These are phyloP conservation scores for Abelmoschus esculentus DNA, from an alignment of 345 rosid genomes.

Conservation along the genomic window DNA sequence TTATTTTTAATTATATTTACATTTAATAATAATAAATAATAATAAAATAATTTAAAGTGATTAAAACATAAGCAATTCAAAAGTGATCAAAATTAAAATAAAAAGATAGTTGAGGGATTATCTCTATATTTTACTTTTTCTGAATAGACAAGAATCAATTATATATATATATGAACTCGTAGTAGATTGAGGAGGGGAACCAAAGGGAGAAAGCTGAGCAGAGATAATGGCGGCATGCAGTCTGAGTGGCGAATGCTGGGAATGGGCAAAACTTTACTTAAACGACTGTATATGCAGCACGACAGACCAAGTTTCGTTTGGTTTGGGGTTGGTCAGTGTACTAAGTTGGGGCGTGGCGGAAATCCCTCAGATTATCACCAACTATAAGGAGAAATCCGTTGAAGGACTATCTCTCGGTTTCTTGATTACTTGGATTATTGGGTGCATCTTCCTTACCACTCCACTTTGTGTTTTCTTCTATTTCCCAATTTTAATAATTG, in stretches of 20 bases:
- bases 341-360: conserved; percentile 79
- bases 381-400: conserved; percentile 54
- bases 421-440: conserved; percentile 70
- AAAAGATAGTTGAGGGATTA: too few species aligned
- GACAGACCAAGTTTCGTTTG: conserved; percentile 43
- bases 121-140: too few species aligned
- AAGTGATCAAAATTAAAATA: too few species aligned
- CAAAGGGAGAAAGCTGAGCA: neutral
- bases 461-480: neutral
- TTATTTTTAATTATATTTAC: too few species aligned
- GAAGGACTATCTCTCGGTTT: conserved; percentile 77
- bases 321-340: conserved; percentile 60
- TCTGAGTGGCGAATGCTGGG: conserved; percentile 27
- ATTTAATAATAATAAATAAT: too few species aligned
- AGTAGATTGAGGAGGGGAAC: neutral
- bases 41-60: too few species aligned
- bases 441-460: conserved; percentile 28
- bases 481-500: neutral
- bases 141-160: too few species aligned
- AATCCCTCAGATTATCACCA: conserved; percentile 74
- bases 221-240: conserved; percentile 3
- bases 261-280: conserved; percentile 39
- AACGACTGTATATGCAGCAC: conserved; percentile 44
- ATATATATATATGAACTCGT: neutral
- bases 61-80: too few species aligned